Evolutionary conservation across 371 early-diverging fungal species (phyloP), one percentile per base, ranked within the genome.

Genomic region (Massospora cicadina): DNA sequence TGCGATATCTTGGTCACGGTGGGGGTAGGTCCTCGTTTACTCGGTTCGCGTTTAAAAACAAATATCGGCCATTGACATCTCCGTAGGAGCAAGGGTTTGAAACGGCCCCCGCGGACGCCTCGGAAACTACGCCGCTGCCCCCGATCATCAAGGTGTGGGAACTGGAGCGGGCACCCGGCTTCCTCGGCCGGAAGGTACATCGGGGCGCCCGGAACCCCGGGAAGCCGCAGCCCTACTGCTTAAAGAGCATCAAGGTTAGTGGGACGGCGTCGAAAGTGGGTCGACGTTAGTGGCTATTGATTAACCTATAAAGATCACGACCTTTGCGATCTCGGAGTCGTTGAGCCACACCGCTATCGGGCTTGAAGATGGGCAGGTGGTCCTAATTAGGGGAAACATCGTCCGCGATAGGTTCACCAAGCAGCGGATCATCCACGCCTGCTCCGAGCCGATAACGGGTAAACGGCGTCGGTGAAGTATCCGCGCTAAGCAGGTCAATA

Each of bases 291-390:
- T 54, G 43, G 17, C 43, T 5, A 43, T 43, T 43, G 17, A 43
- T 10, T 43, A 43, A 10, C 43, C 17, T 43, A 43, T 26, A 5
- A 21, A 56, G 27, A 26, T 56, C 57, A 56, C 57, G 26, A 24
- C 5, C 24, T 56, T 56, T 24, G 57, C 57, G 5, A 56, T 56
- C 21, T 56, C 57, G 24, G 27, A 26, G 5, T 24, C 21, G 2
- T 24, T 24, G 27, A 24, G 24, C 21, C 21, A 21, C 26, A 24
- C 33, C n/a, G 94, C 94, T 2, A 74, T 94, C 53, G 97, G 94
- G 0, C 76, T 95, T 66, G 88, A 89, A 1, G 91, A 91, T 70
- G 97, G 95, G 26, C 81, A 84, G 0, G 91, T 93, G 0, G 75
- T 94, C 23, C 74, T 89, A 63, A 81, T 90, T 30, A 81, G 87